phyloP scores from a whole-genome alignment of 2,329 filamentous ascomycete species.

The Geosmithia putterillii region DNA sequence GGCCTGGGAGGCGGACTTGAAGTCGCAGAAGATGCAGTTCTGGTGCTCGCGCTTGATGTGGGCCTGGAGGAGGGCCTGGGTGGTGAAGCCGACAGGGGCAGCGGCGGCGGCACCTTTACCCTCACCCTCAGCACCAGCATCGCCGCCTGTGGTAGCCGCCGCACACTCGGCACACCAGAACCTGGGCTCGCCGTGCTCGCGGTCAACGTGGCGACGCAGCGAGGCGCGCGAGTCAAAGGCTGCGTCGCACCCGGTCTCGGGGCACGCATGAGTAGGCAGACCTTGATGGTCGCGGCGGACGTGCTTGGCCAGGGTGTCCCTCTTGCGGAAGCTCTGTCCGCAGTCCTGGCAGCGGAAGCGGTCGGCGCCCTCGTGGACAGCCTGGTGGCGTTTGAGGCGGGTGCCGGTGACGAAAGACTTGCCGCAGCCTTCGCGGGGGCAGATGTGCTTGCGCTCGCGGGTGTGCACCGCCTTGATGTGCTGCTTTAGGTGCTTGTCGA shows the following conservation, averaged over 20 bases:
- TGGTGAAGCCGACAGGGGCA: conserved; percentile 48
- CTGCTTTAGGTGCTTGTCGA: conserved; percentile 74
- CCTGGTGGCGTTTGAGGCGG: conserved; percentile 62
- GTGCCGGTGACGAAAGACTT: conserved; percentile 76
- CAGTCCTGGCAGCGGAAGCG: conserved; percentile 66
- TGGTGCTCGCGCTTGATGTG: conserved; percentile 67
- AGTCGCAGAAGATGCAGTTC: conserved; percentile 61
- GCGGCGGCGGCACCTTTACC: too few relatives aligned
- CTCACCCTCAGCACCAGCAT: too few relatives aligned
- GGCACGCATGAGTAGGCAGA: conserved; percentile 60
- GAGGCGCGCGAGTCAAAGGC: conserved; percentile 64
- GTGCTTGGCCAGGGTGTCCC: conserved; percentile 74
- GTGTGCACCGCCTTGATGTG: conserved; percentile 77
- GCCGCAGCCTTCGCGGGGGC: conserved; percentile 58
- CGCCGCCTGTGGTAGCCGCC: too few relatives aligned
- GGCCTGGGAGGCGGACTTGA: conserved; percentile 51
- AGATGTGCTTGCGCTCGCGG: conserved; percentile 56
- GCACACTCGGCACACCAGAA: conserved; percentile 71
- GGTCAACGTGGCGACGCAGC: conserved; percentile 58
- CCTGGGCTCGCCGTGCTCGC: conserved; percentile 55
- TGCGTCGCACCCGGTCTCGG: conserved; percentile 44
- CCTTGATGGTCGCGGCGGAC: conserved; percentile 65
- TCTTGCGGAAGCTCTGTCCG: conserved; percentile 72
- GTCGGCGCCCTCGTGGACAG: conserved; percentile 64
- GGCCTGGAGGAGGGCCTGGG: conserved; percentile 55